Evolutionary conservation across 1,284 basidiomycete genomes (phyloP), one percentile per base, ranked within the genome.

Genomic region (Puccinia novopanici): DNA sequence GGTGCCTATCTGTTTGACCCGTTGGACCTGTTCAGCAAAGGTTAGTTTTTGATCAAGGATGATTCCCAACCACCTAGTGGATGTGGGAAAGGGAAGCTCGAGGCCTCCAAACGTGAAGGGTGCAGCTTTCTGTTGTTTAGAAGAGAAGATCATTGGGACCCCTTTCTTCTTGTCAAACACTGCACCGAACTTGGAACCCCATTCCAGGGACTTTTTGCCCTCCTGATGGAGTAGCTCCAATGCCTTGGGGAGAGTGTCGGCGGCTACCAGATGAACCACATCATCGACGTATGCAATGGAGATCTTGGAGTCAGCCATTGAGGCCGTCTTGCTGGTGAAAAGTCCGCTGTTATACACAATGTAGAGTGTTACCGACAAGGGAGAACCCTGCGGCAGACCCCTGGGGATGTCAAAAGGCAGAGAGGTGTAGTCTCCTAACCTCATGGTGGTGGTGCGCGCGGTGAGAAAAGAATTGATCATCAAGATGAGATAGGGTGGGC

Each of bases 21-120:
- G n/a, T 2, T 65, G 37, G 12, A 63, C n/a, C n/a, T 86, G 86
- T 4, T 82, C 77, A 27, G 82, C 79, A 80, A 86, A 87, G 0
- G 19, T 30, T 1, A 87, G 85, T 22, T 82, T 76, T 0, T 80
- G 75, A 61, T 86, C 84, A 2, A 86, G 82, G 45, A 81, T 84
- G 55, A 84, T 84, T 8, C 87, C 86, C 0, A 88, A 85, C 84
- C 86, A 87, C 19, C 82, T 77, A 3, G 79, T 12, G 12, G 70
- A 70, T 10, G 80, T 67, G 3, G 27, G 27, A 34, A 42, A 54
- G 6, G 15, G 27, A 6, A 42, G 50, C 0, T 8, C 13, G 22
- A 48, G 42, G 17, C 50, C 74, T 5, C 48, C 74, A 65, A 75
- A 75, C 3, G 45, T n/a, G 19, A 75, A 65, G 15, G 54, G 40